Conservation (phyloP, 805 yeast species). For the Pichia phayaonensis region DNA sequence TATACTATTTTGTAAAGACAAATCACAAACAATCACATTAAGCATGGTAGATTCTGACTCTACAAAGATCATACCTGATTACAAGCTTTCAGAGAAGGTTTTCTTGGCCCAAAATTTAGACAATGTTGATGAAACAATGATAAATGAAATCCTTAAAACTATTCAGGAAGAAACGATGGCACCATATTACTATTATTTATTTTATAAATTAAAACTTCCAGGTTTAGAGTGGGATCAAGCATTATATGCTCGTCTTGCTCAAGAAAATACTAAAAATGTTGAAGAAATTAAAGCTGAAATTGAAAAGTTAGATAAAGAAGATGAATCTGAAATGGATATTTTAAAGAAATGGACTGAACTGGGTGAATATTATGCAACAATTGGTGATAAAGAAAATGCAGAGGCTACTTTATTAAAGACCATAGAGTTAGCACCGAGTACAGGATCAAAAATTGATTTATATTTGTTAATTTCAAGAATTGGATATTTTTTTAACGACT, state of each 20-base stretch:
- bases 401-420: constrained; percentile 61
- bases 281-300: constrained; percentile 46
- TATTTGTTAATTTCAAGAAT: constrained; percentile 73
- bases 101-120: constrained; percentile 42
- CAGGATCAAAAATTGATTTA: constrained; percentile 87
- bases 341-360: constrained; percentile 69
- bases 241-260: constrained; percentile 42
- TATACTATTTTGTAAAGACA: neutral
- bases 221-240: constrained; percentile 52
- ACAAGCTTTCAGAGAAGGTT: constrained; percentile 71
- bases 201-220: constrained; percentile 34
- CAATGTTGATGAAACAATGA: constrained; percentile 24
- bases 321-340: constrained; percentile 81
- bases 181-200: constrained; percentile 72
- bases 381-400: constrained; percentile 76
- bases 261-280: constrained; percentile 49
- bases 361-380: constrained; percentile 81
- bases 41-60: constrained; percentile 6
- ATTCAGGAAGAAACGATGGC: constrained; percentile 63
- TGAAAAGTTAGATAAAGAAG: constrained; percentile 50
- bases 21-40: neutral
- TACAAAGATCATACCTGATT: constrained; percentile 58
- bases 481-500: constrained; percentile 86
- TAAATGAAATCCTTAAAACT: constrained; percentile 40
- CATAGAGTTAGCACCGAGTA: constrained; percentile 68